phyloP scores from a whole-genome alignment of 139 green algal species.

The Tetradesmus obliquus region DNA sequence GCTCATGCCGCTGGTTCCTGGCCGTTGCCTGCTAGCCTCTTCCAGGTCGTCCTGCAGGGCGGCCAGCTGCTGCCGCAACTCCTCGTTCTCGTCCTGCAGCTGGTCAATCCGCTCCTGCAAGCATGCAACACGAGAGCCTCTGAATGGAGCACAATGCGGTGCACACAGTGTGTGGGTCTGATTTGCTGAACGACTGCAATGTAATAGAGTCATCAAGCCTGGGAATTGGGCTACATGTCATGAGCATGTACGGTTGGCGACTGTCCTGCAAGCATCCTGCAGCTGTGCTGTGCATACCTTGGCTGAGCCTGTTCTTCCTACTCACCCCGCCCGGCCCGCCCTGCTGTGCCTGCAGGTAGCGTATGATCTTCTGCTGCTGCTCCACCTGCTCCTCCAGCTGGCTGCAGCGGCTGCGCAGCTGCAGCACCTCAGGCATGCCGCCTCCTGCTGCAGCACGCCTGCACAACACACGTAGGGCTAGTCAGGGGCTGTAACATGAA shows the following conservation, averaged over 20 bases:
- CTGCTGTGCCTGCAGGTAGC: constrained; percentile 34
- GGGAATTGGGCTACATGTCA: too few species aligned
- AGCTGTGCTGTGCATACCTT: too few species aligned
- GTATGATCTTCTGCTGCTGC: constrained; percentile 46
- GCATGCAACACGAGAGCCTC: neutral
- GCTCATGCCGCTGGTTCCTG: constrained; percentile 42
- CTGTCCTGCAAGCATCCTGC: too few species aligned
- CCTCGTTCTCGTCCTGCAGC: constrained; percentile 30
- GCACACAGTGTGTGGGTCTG: too few species aligned
- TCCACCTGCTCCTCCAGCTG: constrained; percentile 50
- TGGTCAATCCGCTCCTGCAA: neutral
- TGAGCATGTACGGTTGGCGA: too few species aligned
- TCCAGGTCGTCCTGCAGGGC: constrained; percentile 31
- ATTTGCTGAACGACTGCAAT: too few species aligned
- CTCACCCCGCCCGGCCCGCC: neutral
- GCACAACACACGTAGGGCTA: neutral
- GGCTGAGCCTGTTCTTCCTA: neutral
- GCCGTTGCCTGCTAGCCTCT: neutral
- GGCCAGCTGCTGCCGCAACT: constrained; percentile 30
- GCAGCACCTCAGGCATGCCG: neutral
- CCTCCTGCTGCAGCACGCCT: neutral
- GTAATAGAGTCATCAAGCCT: too few species aligned
- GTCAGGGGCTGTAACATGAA: neutral
- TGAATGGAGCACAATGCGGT: too few species aligned
- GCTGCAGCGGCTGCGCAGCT: neutral